Evolutionary conservation across 106 monocot genomes (phyloP).

Genomic region (Hemerocallis citrina): DNA sequence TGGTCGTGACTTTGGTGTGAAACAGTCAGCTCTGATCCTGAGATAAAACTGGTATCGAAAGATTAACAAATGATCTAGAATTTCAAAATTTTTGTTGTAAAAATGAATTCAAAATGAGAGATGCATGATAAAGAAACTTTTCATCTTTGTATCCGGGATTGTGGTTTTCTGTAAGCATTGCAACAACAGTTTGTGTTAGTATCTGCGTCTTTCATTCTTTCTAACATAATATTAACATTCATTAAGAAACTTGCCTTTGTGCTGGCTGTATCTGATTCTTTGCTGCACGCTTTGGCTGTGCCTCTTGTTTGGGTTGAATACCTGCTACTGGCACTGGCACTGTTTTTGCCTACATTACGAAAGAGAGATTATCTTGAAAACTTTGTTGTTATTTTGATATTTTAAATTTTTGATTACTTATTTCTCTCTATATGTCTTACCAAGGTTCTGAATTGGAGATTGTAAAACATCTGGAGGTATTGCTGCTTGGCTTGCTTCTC

Average conservation of each 20-base stretch:
- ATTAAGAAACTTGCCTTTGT: constrained; percentile 6
- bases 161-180: constrained; percentile 2
- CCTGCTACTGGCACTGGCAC: background rate
- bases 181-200: background rate
- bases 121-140: background rate
- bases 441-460: constrained; percentile 69
- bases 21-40: background rate
- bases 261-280: background rate
- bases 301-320: background rate
- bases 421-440: constrained; percentile 9
- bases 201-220: background rate
- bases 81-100: background rate
- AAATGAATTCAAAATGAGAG: background rate
- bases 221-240: too few relatives aligned
- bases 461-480: constrained; percentile 86
- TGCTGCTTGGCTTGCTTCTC: constrained; percentile 65
- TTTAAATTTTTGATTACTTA: background rate
- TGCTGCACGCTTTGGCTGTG: background rate
- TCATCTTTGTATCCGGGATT: background rate
- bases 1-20: background rate
- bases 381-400: too few relatives aligned
- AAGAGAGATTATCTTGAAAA: background rate
- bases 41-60: background rate
- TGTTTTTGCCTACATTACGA: background rate
- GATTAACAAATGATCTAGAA: background rate